phyloP scores from a whole-genome alignment of 139 green algal genomes.

The Chlorella sp. region DNA sequence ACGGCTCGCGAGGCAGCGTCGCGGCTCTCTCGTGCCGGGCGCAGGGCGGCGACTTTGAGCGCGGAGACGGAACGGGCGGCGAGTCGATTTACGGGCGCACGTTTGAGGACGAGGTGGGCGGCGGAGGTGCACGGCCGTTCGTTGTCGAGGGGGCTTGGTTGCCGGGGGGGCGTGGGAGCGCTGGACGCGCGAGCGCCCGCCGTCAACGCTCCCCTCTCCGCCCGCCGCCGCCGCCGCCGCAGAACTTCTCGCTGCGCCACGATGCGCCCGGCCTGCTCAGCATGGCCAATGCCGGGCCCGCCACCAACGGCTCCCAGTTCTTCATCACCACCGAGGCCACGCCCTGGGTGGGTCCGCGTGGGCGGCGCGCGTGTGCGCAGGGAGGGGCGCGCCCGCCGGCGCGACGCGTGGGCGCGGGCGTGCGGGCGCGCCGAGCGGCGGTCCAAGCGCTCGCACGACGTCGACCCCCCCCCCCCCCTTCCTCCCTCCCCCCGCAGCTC shows the following conservation, averaged over 20 bases:
- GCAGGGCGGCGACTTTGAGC: constrained; percentile 67
- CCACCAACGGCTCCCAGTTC: constrained; percentile 75
- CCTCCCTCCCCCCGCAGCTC: neutral
- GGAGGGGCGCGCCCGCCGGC: no score
- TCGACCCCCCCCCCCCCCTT: neutral
- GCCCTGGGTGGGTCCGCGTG: constrained; percentile 66
- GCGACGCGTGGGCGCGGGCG: no score
- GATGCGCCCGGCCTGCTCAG: constrained; percentile 33
- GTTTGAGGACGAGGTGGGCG: constrained; percentile 59
- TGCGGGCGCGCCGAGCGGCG: no score
- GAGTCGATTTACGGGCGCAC: constrained; percentile 67
- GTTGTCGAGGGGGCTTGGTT: no score
- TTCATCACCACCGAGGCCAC: constrained; percentile 50
- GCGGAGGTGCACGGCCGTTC: no score
- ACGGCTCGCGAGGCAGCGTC: no score
- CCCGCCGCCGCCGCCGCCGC: no score
- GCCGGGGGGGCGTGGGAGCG: no score
- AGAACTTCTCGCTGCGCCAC: constrained; percentile 63
- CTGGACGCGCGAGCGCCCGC: no score
- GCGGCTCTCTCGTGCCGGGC: no score
- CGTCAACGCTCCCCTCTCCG: no score
- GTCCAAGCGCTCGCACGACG: no score
- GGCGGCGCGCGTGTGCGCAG: neutral
- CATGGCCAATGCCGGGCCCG: constrained; percentile 68
- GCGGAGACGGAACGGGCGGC: constrained; percentile 75